Evolutionary conservation across 2,329 filamentous ascomycete genomes (phyloP).

Genomic region (Coniochaeta sp.): DNA sequence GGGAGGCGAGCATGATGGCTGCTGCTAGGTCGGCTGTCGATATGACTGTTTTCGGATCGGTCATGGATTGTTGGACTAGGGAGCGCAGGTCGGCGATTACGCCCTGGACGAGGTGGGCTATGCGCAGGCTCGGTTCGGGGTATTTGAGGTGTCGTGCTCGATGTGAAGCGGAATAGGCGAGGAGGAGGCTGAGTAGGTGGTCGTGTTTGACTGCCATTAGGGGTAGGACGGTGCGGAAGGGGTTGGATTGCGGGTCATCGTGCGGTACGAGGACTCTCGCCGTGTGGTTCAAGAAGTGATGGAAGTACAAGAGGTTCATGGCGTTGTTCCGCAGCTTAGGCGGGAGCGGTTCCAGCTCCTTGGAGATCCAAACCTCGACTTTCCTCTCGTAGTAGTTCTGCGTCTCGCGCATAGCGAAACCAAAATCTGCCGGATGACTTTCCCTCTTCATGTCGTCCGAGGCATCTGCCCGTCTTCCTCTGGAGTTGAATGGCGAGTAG

Average conservation of each 20-base stretch:
- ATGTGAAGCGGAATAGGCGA: conserved; percentile 81
- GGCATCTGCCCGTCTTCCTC: conserved; percentile 16
- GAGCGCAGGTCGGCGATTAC: conserved; percentile 65
- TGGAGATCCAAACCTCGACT: conserved; percentile 52
- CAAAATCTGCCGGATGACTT: conserved; percentile 33
- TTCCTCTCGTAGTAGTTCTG: conserved; percentile 65
- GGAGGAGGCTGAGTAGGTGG: conserved; percentile 67
- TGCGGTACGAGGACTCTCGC: conserved; percentile 51
- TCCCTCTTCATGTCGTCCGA: conserved; percentile 24
- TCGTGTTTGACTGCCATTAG: conserved; percentile 61
- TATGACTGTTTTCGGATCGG: conserved; percentile 53
- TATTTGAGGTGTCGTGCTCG: conserved; percentile 68
- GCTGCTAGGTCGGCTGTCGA: conserved; percentile 71
- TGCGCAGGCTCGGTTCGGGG: conserved; percentile 67
- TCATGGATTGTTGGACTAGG: conserved; percentile 42
- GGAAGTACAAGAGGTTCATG: conserved; percentile 68
- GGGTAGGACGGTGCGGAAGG: conserved; percentile 41
- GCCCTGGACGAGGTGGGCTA: conserved; percentile 72
- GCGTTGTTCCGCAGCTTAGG: conserved; percentile 57
- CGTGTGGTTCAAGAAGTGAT: conserved; percentile 71
- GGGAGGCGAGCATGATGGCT: conserved; percentile 76
- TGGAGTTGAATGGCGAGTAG: conserved; percentile 21
- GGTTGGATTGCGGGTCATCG: conserved; percentile 45
- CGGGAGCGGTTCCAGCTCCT: conserved; percentile 40
- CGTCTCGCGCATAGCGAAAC: conserved; percentile 32